Base-by-base conservation (phyloP, 192 early-diverging fungal species). In the Entomortierella lignicola region DNA sequence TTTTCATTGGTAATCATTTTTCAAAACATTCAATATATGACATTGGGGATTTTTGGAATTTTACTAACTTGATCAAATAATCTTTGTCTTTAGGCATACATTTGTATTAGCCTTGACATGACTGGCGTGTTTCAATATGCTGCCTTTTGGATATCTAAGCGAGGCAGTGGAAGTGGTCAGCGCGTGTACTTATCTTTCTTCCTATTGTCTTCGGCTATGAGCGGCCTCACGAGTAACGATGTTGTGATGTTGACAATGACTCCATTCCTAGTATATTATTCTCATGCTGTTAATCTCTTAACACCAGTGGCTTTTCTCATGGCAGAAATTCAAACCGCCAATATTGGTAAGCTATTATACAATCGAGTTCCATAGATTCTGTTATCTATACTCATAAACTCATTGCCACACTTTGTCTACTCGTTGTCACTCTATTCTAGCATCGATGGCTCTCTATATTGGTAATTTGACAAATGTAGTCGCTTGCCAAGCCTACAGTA, bases 381-480 rank as follows among this genome's bases (percentile, higher is more conserved):
- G n/a, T n/a, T n/a, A n/a, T n/a, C n/a, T n/a, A n/a, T n/a, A n/a
- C n/a, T n/a, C n/a, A n/a, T n/a, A n/a, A n/a, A n/a, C n/a, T n/a
- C n/a, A n/a, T n/a, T n/a, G n/a, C n/a, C n/a, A n/a, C n/a, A n/a
- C n/a, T n/a, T n/a, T n/a, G n/a, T n/a, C n/a, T n/a, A n/a, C n/a
- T n/a, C n/a, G n/a, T n/a, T n/a, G n/a, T n/a, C n/a, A n/a, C n/a
- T n/a, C n/a, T n/a, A n/a, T n/a, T n/a, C 42, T 31, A 87, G 90
- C 89, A 31, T 92, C 90, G 11, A 95, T 96, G 92, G 87, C 89
- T 1, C 79, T 97, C 26, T 95, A 92, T 67, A 92, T 97, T 72
- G 94, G 95, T 31, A 97, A 97, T 63, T 91, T 94, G n/a, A 96
- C 94, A 10, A 96, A 97, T 72, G 90, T 97, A 15, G 86, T 97